phyloP scores from a whole-genome alignment of 2,329 filamentous ascomycete genomes.

The Penicillium sp. region DNA sequence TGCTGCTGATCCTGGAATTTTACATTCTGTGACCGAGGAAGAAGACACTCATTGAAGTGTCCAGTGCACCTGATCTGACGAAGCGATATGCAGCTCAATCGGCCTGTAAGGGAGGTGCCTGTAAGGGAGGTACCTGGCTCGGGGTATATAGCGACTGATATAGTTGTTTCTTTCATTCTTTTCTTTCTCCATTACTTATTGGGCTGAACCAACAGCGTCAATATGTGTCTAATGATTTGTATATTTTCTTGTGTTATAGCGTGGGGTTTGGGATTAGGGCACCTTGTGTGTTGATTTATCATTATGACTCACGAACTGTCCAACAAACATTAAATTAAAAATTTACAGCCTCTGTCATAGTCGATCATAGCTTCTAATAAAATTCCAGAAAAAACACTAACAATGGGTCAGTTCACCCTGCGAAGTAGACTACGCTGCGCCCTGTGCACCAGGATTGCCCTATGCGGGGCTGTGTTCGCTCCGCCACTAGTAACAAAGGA shows the following conservation, averaged over 20 bases:
- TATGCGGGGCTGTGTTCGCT: constrained; percentile 8
- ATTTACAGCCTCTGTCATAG: background rate
- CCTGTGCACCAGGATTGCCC: background rate
- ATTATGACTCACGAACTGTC: constrained; percentile 1
- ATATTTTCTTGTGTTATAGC: background rate
- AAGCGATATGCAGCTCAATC: background rate
- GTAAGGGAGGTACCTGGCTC: constrained; percentile 3
- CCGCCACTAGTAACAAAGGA: background rate
- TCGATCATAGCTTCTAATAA: background rate
- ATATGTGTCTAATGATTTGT: background rate
- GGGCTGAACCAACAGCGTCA: background rate
- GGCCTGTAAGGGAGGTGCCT: constrained; percentile 2
- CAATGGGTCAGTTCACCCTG: background rate
- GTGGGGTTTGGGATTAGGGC: background rate
- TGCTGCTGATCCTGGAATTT: constrained; percentile 27
- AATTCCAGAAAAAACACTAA: background rate
- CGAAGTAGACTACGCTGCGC: background rate
- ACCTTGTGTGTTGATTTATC: background rate
- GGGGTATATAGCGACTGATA: background rate
- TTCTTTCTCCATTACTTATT: background rate
- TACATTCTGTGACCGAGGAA: constrained; percentile 24
- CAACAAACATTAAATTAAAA: background rate
- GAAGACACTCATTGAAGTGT: constrained; percentile 17
- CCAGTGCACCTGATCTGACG: background rate
- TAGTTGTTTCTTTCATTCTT: background rate